phyloP scores from a whole-genome alignment of 176 grass and related monocot species.

The Eragrostis curvula region DNA sequence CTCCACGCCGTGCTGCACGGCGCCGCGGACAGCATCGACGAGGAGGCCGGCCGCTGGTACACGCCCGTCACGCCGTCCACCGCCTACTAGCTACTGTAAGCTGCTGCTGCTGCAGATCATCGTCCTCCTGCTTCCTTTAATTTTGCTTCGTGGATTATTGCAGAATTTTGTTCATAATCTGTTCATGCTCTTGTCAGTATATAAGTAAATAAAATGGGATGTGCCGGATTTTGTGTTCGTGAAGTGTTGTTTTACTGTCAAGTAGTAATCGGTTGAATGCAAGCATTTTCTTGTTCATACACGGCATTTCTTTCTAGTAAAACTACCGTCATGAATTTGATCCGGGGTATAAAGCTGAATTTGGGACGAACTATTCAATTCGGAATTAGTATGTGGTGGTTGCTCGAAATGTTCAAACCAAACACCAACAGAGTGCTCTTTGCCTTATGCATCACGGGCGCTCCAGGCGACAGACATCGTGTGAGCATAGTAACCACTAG shows the following conservation, averaged over 20 bases:
- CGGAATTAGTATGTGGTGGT: neutral
- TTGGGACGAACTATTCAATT: neutral
- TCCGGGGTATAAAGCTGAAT: conserved; percentile 1
- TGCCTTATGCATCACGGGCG: conserved; percentile 12
- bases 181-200: conserved; percentile 10
- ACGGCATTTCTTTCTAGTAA: neutral
- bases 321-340: neutral
- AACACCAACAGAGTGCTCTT: neutral
- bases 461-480: neutral
- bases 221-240: conserved; percentile 6
- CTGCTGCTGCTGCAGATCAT: neutral
- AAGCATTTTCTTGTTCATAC: neutral
- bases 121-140: neutral
- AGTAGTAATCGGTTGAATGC: neutral
- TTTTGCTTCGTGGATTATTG: conserved; percentile 13
- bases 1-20: conserved; percentile 60
- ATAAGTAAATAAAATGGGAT: conserved; percentile 34
- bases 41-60: conserved; percentile 68
- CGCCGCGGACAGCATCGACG: conserved; percentile 53
- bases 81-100: conserved; percentile 33
- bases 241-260: neutral
- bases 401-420: conserved; percentile 20
- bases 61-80: conserved; percentile 36
- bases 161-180: conserved; percentile 8
- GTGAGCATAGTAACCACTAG: neutral